Evolutionary conservation across 768 basidiomycete genomes (phyloP).

Genomic region (Cystobasidium tubakii): DNA sequence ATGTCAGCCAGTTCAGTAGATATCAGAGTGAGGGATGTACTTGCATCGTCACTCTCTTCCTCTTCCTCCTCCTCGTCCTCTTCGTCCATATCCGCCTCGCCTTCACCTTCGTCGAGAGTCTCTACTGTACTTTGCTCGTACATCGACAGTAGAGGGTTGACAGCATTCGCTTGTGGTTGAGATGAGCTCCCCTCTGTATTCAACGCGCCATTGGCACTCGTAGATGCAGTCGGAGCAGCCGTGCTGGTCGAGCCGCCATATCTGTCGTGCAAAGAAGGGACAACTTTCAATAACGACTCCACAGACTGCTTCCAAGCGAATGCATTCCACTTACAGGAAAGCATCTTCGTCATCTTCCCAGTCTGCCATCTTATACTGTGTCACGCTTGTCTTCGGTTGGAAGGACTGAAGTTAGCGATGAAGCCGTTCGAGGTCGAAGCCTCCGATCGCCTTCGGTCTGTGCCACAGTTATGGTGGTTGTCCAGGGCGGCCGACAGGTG

Average conservation of each 20-base stretch:
- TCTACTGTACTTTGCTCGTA: constrained; percentile 1
- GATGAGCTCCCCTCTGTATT: neutral
- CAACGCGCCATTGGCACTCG: neutral
- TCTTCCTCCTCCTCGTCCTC: constrained; percentile 53
- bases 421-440: too few species aligned
- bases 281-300: neutral
- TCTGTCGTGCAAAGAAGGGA: neutral
- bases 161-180: neutral
- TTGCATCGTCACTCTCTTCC: constrained; percentile 54
- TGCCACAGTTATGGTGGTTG: too few species aligned
- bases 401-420: too few species aligned
- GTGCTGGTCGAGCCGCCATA: neutral
- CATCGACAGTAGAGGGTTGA: neutral
- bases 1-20: constrained; percentile 20
- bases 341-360: constrained; percentile 33
- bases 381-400: neutral
- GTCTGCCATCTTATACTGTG: neutral
- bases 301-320: neutral
- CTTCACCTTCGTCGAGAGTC: constrained; percentile 43
- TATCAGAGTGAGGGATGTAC: constrained; percentile 48
- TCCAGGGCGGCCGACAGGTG: too few species aligned
- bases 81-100: constrained; percentile 48
- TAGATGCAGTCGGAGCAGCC: neutral
- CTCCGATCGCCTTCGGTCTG: too few species aligned
- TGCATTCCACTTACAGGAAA: constrained; percentile 1